A percentile compares a stretch with the other conserved stretches of the same genome.
Evolutionary conservation across 495 filamentous ascomycete genomes (phyloP).

Genomic region (Tuber borchii): DNA sequence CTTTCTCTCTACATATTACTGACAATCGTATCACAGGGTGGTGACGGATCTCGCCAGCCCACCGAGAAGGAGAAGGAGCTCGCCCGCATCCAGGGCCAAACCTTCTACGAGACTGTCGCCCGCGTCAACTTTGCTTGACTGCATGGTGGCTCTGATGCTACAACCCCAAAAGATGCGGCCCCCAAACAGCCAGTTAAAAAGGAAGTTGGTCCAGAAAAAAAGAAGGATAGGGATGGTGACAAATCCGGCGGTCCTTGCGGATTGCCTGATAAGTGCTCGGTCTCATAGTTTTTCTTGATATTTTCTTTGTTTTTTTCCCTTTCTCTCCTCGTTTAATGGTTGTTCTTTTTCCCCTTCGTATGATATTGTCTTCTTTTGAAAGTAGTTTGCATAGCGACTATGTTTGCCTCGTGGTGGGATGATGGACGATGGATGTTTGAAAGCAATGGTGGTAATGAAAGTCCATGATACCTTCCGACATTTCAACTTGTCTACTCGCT

Average conservation of each 20-base stretch:
- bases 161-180: conserved; percentile 35
- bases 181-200: conserved; percentile 31
- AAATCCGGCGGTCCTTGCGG: conserved; percentile 59
- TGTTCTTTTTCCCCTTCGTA: background rate
- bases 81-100: conserved; percentile 73
- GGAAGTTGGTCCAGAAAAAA: conserved; percentile 38
- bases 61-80: conserved; percentile 64
- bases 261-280: conserved; percentile 60
- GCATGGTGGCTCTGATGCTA: conserved; percentile 53
- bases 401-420: background rate
- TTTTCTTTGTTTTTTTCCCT: background rate
- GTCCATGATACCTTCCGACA: background rate
- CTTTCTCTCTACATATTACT: conserved; percentile 1
- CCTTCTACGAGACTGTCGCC: conserved; percentile 72
- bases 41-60: conserved; percentile 77
- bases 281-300: conserved; percentile 46
- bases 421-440: background rate
- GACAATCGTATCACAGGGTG: conserved; percentile 44
- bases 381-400: background rate
- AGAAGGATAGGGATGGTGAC: conserved; percentile 40
- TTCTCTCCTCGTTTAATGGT: background rate
- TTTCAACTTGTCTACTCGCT: background rate
- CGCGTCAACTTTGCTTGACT: conserved; percentile 77
- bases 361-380: background rate
- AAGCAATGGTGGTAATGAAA: conserved; percentile 1